Conservation (phyloP, 2,329 filamentous ascomycete genomes). For the Botrytis aclada region DNA sequence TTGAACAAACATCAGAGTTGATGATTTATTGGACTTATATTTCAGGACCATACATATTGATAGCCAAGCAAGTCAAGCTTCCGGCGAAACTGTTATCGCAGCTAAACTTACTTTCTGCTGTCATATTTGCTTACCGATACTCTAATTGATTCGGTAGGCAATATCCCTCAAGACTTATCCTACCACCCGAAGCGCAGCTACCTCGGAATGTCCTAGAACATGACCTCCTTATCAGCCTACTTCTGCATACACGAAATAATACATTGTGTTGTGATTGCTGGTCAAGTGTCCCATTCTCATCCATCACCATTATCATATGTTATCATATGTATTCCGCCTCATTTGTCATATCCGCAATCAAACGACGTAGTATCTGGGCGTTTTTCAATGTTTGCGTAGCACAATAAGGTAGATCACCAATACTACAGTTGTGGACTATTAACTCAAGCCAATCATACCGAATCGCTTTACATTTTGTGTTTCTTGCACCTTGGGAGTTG, state of each 20-base stretch:
- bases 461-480: background rate
- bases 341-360: background rate
- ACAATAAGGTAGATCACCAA: background rate
- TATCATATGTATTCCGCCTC: background rate
- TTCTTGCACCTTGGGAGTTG: background rate
- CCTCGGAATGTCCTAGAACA: background rate
- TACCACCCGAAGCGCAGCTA: background rate
- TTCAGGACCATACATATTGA: background rate
- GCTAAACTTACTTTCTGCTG: background rate
- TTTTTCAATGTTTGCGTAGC: constrained; percentile 6
- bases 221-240: background rate
- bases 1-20: constrained; percentile 8
- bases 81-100: background rate
- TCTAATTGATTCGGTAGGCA: background rate
- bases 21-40: background rate
- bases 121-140: background rate
- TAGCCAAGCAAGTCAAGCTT: background rate
- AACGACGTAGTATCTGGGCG: background rate
- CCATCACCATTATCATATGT: background rate
- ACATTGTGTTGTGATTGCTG: background rate
- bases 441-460: background rate
- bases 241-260: constrained; percentile 3
- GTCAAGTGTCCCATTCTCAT: constrained; percentile 9
- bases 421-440: background rate
- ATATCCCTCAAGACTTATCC: background rate